A percentile compares a stretch with the other conserved stretches of the same genome.
Conservation (phyloP, 352 stramenopile genomes). For the Globisporangium middletonii region DNA sequence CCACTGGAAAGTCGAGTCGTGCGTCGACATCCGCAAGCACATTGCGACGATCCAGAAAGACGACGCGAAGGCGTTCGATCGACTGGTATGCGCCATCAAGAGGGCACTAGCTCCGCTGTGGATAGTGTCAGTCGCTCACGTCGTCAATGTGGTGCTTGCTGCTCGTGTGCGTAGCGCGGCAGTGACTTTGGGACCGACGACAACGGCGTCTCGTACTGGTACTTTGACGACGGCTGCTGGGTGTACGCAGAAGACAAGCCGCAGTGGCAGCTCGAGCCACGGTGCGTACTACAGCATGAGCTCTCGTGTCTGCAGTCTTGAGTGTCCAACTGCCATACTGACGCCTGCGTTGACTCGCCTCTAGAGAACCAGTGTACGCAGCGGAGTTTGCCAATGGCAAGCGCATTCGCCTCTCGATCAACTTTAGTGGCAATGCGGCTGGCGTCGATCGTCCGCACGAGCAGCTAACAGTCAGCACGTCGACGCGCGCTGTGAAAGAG, state of each 20-base stretch:
- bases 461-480: not conserved
- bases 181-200: conserved; percentile 74
- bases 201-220: conserved; percentile 72
- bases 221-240: conserved; percentile 83
- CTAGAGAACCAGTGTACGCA: conserved; percentile 39
- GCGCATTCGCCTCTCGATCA: conserved; percentile 71
- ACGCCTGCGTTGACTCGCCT: not conserved
- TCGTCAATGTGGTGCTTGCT: no score
- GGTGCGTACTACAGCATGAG: conserved; percentile 2
- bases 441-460: not conserved
- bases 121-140: not conserved
- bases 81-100: conserved; percentile 31
- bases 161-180: conserved; percentile 30
- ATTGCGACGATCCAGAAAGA: conserved; percentile 57
- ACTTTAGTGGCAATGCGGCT: conserved; percentile 35
- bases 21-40: conserved; percentile 69
- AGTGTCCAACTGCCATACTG: not conserved
- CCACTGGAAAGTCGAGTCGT: conserved; percentile 79
- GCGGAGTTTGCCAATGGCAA: conserved; percentile 75
- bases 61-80: conserved; percentile 45
- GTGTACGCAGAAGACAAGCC: conserved; percentile 78
- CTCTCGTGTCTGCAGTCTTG: not conserved
- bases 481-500: not conserved
- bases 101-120: not conserved
- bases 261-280: conserved; percentile 42